Conservation (phyloP, 2,329 filamentous ascomycete species). For the Xylariales sp. region DNA sequence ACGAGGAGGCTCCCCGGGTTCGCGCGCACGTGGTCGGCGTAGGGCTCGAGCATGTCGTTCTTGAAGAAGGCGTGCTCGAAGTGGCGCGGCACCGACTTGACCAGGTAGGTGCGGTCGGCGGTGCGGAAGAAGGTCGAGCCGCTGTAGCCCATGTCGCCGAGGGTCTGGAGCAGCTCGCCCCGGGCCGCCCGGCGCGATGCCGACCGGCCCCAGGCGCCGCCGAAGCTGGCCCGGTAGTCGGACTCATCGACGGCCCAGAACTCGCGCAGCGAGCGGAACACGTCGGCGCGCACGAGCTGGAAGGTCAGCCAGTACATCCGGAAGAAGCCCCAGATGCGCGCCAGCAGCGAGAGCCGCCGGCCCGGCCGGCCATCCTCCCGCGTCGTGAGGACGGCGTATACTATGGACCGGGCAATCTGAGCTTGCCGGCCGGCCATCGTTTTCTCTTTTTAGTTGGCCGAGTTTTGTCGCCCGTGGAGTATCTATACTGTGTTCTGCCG, state of each 20-base stretch:
- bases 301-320: slow-evolving; percentile 28
- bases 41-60: slow-evolving; percentile 9
- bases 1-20: slow-evolving; percentile 61
- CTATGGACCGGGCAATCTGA: neutral
- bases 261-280: slow-evolving; percentile 39
- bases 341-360: slow-evolving; percentile 23
- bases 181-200: slow-evolving; percentile 22
- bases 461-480: no score
- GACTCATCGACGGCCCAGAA: slow-evolving; percentile 50
- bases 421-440: neutral
- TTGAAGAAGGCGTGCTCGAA: slow-evolving; percentile 53
- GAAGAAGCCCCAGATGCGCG: slow-evolving; percentile 37
- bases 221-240: slow-evolving; percentile 51
- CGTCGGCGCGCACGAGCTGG: slow-evolving; percentile 18
- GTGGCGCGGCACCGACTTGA: slow-evolving; percentile 66
- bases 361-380: no score
- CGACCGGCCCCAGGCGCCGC: slow-evolving; percentile 28
- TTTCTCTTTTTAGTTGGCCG: no score
- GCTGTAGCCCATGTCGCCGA: slow-evolving; percentile 69
- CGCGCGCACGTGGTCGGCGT: slow-evolving; percentile 48
- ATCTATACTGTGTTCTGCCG: no score
- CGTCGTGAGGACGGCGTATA: neutral
- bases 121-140: slow-evolving; percentile 74
- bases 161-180: slow-evolving; percentile 41
- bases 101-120: slow-evolving; percentile 58